Conservation (phyloP, 1,284 basidiomycete genomes). For the Phellopilus nigrolimitatus region DNA sequence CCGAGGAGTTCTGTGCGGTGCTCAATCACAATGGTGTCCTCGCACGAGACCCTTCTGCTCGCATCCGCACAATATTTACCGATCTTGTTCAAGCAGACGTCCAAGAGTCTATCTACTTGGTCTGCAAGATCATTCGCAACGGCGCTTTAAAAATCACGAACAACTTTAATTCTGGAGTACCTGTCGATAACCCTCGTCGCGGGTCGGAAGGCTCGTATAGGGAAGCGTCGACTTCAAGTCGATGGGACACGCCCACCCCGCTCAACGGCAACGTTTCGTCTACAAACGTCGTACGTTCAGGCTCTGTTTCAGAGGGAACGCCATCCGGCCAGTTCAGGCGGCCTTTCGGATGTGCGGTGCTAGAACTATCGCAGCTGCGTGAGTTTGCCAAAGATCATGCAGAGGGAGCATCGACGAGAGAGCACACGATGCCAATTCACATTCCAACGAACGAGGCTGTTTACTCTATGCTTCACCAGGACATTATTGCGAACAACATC, state of each 20-base stretch:
- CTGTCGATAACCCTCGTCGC: slow-evolving; percentile 40
- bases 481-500: slow-evolving; percentile 78
- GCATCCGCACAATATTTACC: slow-evolving; percentile 82
- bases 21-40: slow-evolving; percentile 90
- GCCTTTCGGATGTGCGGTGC: slow-evolving; percentile 91
- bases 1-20: slow-evolving; percentile 89
- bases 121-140: slow-evolving; percentile 88
- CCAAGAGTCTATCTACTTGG: slow-evolving; percentile 78
- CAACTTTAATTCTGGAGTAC: slow-evolving; percentile 46
- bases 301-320: slow-evolving; percentile 12
- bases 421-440: slow-evolving; percentile 88
- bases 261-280: slow-evolving; percentile 24
- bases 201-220: slow-evolving; percentile 47
- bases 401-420: slow-evolving; percentile 59
- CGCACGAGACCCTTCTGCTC: slow-evolving; percentile 63
- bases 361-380: slow-evolving; percentile 78
- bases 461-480: slow-evolving; percentile 93
- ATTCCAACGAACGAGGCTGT: slow-evolving; percentile 79
- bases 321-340: slow-evolving; percentile 52
- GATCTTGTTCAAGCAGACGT: slow-evolving; percentile 86
- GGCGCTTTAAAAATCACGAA: slow-evolving; percentile 78
- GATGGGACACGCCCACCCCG: slow-evolving; percentile 24
- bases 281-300: slow-evolving; percentile 26
- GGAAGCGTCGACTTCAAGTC: slow-evolving; percentile 24
- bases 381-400: slow-evolving; percentile 59